phyloP scores from a whole-genome alignment of 805 yeast species.

The Soucietia sequanensis region DNA sequence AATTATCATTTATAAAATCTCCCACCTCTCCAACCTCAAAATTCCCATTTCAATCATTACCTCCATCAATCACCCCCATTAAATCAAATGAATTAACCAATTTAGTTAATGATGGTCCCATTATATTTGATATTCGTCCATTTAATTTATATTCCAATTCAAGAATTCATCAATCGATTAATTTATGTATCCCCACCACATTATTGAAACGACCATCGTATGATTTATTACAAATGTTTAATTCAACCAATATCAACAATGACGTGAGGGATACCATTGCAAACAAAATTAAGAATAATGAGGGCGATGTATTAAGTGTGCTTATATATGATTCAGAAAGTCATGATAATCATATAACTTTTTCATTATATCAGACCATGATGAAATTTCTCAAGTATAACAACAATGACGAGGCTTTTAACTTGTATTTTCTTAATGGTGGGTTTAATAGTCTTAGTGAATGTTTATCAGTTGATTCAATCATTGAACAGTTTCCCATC shows the following conservation, averaged over 20 bases:
- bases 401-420: constrained; percentile 12
- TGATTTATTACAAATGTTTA: constrained; percentile 29
- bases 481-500: too few species aligned
- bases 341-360: constrained; percentile 14
- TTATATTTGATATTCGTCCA: constrained; percentile 39
- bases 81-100: constrained; percentile 3
- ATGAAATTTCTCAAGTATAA: constrained; percentile 23
- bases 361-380: constrained; percentile 33
- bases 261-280: too few species aligned
- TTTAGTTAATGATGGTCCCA: constrained; percentile 3
- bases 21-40: constrained; percentile 16
- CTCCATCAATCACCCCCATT: constrained; percentile 2
- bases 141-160: constrained; percentile 32
- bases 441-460: constrained; percentile 18
- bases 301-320: too few species aligned
- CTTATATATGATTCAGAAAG: constrained; percentile 37
- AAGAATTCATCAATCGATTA: constrained; percentile 30
- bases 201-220: constrained; percentile 38
- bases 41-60: constrained; percentile 9
- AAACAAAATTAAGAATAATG: constrained; percentile 14
- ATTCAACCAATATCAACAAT: constrained; percentile 28
- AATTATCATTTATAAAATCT: constrained; percentile 1
- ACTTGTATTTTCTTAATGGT: constrained; percentile 22
- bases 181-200: constrained; percentile 45
- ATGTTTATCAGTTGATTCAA: neutral